Evolutionary conservation across 257 asterid species (phyloP).

Genomic region (Asclepias syriaca): DNA sequence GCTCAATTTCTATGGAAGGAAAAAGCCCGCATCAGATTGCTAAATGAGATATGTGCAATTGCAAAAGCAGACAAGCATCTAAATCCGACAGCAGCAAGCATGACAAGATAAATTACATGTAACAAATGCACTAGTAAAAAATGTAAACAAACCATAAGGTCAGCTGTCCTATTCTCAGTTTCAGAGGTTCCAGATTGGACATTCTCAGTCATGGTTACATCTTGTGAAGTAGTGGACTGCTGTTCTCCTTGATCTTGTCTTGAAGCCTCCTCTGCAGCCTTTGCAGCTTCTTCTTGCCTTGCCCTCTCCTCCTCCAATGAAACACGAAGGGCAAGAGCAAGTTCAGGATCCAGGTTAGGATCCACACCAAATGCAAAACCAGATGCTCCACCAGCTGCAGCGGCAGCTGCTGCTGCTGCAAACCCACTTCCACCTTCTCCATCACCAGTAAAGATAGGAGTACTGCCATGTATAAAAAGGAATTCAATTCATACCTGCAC

Average conservation of each 20-base stretch:
- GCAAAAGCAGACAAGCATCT: background rate
- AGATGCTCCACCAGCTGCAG: slow-evolving; percentile 66
- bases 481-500: background rate
- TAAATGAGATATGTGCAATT: background rate
- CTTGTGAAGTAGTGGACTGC: slow-evolving; percentile 61
- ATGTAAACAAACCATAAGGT: slow-evolving; percentile 47
- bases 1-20: background rate
- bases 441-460: slow-evolving; percentile 93
- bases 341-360: slow-evolving; percentile 99
- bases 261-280: slow-evolving; percentile 83
- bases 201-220: slow-evolving; percentile 74
- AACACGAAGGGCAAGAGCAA: slow-evolving; percentile 59
- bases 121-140: background rate
- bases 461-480: slow-evolving; percentile 38
- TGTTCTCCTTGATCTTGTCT: slow-evolving; percentile 67
- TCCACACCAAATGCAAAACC: slow-evolving; percentile 98
- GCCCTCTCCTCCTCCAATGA: slow-evolving; percentile 99
- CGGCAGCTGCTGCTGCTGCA: slow-evolving; percentile 90
- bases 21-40: background rate
- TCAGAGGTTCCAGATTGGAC: slow-evolving; percentile 53
- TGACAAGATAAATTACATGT: background rate
- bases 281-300: slow-evolving; percentile 99
- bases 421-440: slow-evolving; percentile 96
- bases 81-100: background rate
- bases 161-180: slow-evolving; percentile 62